Conservation (phyloP, 228 moss, liverwort and hornwort species). For the Sphagnum fallax region DNA sequence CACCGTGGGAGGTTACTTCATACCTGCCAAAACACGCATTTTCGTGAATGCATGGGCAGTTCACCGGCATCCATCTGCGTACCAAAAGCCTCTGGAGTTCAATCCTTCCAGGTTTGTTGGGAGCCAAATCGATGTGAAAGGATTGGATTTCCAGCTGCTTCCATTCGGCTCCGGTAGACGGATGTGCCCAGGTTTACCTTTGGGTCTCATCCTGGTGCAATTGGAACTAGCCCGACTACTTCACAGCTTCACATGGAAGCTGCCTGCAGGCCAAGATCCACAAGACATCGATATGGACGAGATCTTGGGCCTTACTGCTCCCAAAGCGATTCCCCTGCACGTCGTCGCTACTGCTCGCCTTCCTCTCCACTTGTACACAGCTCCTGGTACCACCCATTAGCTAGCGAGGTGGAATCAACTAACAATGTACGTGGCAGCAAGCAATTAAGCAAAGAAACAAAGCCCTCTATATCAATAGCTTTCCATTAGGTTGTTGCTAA, state of each 20-base stretch:
- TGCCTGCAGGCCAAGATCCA: constrained; percentile 19
- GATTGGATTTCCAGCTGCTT: constrained; percentile 15
- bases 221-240: constrained; percentile 24
- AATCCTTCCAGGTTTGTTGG: constrained; percentile 25
- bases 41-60: constrained; percentile 33
- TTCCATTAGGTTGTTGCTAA: no score
- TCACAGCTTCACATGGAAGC: constrained; percentile 26
- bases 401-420: no score
- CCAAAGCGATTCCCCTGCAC: constrained; percentile 8
- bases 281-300: constrained; percentile 21
- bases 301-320: constrained; percentile 10
- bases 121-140: neutral
- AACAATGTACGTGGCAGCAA: no score
- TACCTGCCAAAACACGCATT: constrained; percentile 24
- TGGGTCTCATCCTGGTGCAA: constrained; percentile 23
- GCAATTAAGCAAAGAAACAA: no score
- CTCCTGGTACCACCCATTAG: no score
- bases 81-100: constrained; percentile 15
- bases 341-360: constrained; percentile 13
- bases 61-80: constrained; percentile 14
- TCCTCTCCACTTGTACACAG: constrained; percentile 4
- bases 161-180: constrained; percentile 32
- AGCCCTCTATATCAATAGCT: no score
- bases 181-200: constrained; percentile 13
- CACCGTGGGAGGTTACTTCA: constrained; percentile 4